Conservation (phyloP, 169 alveolate species). For the Eimeria acervulina region DNA sequence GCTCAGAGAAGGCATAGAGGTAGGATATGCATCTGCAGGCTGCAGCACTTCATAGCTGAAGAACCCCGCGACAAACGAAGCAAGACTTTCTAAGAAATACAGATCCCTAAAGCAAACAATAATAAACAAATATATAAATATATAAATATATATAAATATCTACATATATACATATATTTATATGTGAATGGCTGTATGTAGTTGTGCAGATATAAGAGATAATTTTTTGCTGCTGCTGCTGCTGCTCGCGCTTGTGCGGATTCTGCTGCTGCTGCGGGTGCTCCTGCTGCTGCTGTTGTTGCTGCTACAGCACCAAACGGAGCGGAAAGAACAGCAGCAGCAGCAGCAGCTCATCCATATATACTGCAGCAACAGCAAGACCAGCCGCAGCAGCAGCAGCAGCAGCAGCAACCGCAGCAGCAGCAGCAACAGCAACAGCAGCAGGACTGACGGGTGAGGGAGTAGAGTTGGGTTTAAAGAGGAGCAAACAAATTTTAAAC, state of each 20-base stretch:
- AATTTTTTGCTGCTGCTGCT: too few species aligned
- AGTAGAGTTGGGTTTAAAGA: conserved; percentile 91
- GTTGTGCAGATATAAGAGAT: too few species aligned
- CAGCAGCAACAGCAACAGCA: conserved; percentile 13
- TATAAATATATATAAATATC: neutral
- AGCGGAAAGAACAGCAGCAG: too few species aligned
- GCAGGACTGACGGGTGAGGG: conserved; percentile 29
- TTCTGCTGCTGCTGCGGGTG: too few species aligned
- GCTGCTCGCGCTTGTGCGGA: too few species aligned
- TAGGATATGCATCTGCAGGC: conserved; percentile 89
- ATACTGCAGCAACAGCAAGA: neutral
- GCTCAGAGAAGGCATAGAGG: conserved; percentile 91
- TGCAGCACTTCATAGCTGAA: conserved; percentile 91
- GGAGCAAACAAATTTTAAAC: conserved; percentile 91
- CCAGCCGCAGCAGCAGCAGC: conserved; percentile 20
- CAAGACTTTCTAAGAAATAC: conserved; percentile 89
- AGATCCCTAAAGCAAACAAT: conserved; percentile 86
- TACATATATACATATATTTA: too few species aligned
- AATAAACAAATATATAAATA: too few species aligned
- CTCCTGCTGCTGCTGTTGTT: too few species aligned
- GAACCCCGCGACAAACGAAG: conserved; percentile 88
- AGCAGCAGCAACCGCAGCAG: neutral
- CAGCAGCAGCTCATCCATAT: too few species aligned
- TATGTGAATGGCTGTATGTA: too few species aligned
- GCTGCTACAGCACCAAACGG: neutral